Percentiles rank a stretch among this genome's conserved stretches.
These are phyloP conservation scores for Psidium guajava DNA, from an alignment of 345 rosid genomes.

Conservation along the genomic window DNA sequence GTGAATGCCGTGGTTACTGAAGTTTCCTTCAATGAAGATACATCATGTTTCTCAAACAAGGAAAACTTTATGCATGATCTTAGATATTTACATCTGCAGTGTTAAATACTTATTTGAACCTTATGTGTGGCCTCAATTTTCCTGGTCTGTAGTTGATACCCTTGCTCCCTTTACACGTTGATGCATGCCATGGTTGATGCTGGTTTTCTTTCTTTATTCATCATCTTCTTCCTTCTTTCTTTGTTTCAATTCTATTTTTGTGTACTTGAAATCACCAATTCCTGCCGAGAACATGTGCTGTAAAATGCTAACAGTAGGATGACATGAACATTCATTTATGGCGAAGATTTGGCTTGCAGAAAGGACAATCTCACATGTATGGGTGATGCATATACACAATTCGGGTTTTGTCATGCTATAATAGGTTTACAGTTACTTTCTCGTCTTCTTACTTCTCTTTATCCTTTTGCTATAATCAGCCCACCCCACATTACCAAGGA, in stretches of 20 bases:
- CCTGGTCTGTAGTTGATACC: not conserved
- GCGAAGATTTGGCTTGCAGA: not conserved
- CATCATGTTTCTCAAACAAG: not conserved
- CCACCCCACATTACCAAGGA: slow-evolving; percentile 64
- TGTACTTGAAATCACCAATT: not conserved
- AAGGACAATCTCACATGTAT: not conserved
- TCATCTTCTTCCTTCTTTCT: not conserved
- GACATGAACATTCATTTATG: not conserved
- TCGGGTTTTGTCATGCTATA: not conserved
- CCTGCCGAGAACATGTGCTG: not conserved
- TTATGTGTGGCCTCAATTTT: not conserved
- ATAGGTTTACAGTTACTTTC: not conserved
- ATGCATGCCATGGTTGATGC: not conserved
- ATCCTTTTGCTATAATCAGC: slow-evolving; percentile 25
- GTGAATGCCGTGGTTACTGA: not conserved
- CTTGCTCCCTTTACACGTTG: not conserved
- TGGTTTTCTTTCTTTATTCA: not conserved
- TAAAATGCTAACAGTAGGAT: not conserved
- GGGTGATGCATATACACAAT: not conserved
- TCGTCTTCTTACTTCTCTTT: not conserved
- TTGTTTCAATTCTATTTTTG: not conserved
- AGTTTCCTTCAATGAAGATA: not conserved
- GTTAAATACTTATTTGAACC: not conserved
- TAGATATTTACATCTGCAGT: not conserved
- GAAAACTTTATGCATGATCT: not conserved